Conservation (phyloP, 768 basidiomycete genomes). For the Rhodocollybia butyracea region DNA sequence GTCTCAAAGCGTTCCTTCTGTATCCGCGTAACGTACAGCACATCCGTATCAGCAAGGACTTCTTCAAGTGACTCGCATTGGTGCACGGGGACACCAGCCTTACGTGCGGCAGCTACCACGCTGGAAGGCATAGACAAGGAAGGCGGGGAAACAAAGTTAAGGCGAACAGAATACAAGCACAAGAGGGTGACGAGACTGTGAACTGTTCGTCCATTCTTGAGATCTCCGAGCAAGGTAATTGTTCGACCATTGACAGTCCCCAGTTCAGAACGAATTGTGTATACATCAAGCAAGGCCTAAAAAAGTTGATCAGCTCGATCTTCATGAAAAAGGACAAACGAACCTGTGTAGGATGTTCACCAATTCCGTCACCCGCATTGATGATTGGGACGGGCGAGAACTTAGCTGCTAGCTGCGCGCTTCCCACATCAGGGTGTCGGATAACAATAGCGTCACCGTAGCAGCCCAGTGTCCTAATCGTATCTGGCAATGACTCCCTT, state of each 20-base stretch:
- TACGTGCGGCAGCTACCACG: conserved; percentile 80
- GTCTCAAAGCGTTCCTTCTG: conserved; percentile 91
- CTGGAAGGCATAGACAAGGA: conserved; percentile 85
- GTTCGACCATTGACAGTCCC: conserved; percentile 97
- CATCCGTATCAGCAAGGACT: conserved; percentile 89
- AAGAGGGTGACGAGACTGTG: conserved; percentile 93
- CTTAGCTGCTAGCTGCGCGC: conserved; percentile 93
- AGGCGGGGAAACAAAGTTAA: conserved; percentile 93
- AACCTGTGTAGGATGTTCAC: conserved; percentile 96
- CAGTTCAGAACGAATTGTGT: conserved; percentile 95
- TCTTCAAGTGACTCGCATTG: conserved; percentile 90
- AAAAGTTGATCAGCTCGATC: conserved; percentile 7
- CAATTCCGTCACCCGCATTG: conserved; percentile 96
- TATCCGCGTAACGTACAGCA: conserved; percentile 93
- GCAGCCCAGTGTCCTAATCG: conserved; percentile 90
- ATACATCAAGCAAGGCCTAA: conserved; percentile 84
- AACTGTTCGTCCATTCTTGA: conserved; percentile 97
- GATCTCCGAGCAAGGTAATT: conserved; percentile 88
- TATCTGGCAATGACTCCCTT: conserved; percentile 92
- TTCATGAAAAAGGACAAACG: conserved; percentile 14
- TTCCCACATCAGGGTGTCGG: conserved; percentile 91
- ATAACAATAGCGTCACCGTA: conserved; percentile 95
- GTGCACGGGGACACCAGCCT: conserved; percentile 74
- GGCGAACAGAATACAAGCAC: conserved; percentile 85
- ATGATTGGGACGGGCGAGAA: conserved; percentile 93